phyloP scores from a whole-genome alignment of 192 early-diverging fungal genomes.

The Powellomyces hirtus region DNA sequence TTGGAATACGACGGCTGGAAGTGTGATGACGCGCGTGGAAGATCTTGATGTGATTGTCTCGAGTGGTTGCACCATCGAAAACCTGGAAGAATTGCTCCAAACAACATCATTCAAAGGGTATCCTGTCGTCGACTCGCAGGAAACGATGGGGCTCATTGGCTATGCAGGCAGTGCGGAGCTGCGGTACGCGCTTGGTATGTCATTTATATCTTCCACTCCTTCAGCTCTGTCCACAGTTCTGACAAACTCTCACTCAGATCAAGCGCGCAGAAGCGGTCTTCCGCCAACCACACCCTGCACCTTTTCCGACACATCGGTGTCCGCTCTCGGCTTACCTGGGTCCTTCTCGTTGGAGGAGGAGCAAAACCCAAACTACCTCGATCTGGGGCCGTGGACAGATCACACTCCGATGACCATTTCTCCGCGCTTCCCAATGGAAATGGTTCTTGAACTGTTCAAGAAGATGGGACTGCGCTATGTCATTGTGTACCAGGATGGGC shows the following conservation, averaged over 20 bases:
- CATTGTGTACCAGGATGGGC: slow-evolving; percentile 37
- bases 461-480: slow-evolving; percentile 51
- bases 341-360: no score
- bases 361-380: slow-evolving; percentile 29
- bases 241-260: no score
- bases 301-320: not conserved
- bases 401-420: slow-evolving; percentile 45
- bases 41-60: slow-evolving; percentile 36
- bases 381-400: slow-evolving; percentile 51
- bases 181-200: slow-evolving; percentile 58
- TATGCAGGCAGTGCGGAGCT: slow-evolving; percentile 82
- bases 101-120: slow-evolving; percentile 48
- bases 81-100: slow-evolving; percentile 55
- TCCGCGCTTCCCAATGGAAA: slow-evolving; percentile 41
- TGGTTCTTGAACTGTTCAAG: slow-evolving; percentile 53
- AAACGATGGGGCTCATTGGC: slow-evolving; percentile 55
- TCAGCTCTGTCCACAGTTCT: no score
- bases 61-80: slow-evolving; percentile 35
- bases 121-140: slow-evolving; percentile 37
- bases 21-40: slow-evolving; percentile 42
- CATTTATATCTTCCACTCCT: no score
- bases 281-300: not conserved
- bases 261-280: slow-evolving; percentile 7
- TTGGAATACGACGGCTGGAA: slow-evolving; percentile 17
- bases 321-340: no score